These are phyloP conservation scores for Phytophthora hibernalis DNA, from an alignment of 352 stramenopile species.

Conservation along the genomic window DNA sequence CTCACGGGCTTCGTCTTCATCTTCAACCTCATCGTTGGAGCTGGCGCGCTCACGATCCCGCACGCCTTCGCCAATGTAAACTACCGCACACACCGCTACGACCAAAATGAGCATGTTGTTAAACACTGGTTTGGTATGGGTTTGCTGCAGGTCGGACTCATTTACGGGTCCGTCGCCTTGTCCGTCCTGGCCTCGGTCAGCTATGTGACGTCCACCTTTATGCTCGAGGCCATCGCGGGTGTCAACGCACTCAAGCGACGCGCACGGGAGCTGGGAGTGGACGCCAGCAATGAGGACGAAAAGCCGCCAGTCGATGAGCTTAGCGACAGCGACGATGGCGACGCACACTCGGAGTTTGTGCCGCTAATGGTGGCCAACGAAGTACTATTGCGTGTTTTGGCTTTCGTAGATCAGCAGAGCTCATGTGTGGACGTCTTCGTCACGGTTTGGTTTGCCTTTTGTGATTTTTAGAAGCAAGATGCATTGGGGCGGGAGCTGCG, in stretches of 20 bases:
- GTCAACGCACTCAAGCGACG: conserved; percentile 80
- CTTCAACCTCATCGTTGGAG: conserved; percentile 91
- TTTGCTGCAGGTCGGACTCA: conserved; percentile 61
- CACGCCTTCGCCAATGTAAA: conserved; percentile 84
- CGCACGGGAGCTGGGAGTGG: conserved; percentile 47
- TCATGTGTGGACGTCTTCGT: conserved; percentile 31
- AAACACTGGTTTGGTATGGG: background rate
- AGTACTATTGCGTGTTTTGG: conserved; percentile 52
- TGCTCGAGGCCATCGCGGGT: conserved; percentile 84
- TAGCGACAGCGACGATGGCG: conserved; percentile 43
- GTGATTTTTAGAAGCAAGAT: conserved; percentile 56
- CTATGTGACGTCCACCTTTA: conserved; percentile 89
- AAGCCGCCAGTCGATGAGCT: conserved; percentile 38
- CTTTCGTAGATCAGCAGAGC: conserved; percentile 13
- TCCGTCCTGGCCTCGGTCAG: conserved; percentile 67
- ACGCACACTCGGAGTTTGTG: conserved; percentile 75
- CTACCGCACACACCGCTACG: background rate
- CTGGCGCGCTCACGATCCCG: conserved; percentile 86
- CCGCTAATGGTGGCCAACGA: conserved; percentile 78
- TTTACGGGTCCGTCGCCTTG: conserved; percentile 76
- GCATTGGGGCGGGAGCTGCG: conserved; percentile 60
- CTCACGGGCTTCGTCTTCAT: conserved; percentile 92
- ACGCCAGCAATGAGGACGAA: conserved; percentile 28
- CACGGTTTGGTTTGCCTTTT: conserved; percentile 23
- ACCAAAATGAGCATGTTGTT: background rate